A percentile compares a stretch with the other conserved stretches of the same genome.
These are phyloP conservation scores for Ramaria sp. DNA, from an alignment of 768 basidiomycete genomes.

Conservation along the genomic window DNA sequence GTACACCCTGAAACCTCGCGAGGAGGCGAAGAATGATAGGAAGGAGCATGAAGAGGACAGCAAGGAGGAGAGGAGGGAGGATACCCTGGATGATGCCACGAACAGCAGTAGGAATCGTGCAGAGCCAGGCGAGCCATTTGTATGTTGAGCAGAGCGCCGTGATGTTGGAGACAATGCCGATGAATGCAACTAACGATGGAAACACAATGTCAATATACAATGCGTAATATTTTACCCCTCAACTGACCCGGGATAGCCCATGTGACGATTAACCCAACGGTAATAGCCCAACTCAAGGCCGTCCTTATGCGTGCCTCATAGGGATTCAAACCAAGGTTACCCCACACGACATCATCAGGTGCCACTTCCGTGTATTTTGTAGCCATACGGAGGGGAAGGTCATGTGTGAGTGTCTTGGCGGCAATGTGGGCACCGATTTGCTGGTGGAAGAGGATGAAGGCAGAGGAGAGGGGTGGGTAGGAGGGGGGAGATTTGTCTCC, in stretches of 20 bases:
- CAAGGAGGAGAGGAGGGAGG: slow-evolving; percentile 76
- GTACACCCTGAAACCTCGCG: slow-evolving; percentile 82
- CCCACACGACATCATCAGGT: slow-evolving; percentile 87
- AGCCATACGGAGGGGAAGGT: slow-evolving; percentile 77
- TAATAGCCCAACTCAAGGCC: slow-evolving; percentile 60
- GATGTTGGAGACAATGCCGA: slow-evolving; percentile 81
- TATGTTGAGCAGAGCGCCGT: slow-evolving; percentile 50
- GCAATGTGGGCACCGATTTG: slow-evolving; percentile 93
- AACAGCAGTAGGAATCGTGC: slow-evolving; percentile 48
- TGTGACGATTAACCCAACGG: slow-evolving; percentile 69
- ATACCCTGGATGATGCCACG: slow-evolving; percentile 85
- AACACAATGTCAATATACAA: not conserved
- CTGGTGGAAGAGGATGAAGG: slow-evolving; percentile 84
- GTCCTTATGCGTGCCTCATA: slow-evolving; percentile 69
- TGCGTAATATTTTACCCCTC: slow-evolving; percentile 39
- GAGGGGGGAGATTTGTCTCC: slow-evolving; percentile 5
- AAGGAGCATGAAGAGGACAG: slow-evolving; percentile 84
- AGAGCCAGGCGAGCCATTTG: slow-evolving; percentile 78
- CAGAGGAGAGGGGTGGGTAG: slow-evolving; percentile 57
- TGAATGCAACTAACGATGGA: slow-evolving; percentile 48
- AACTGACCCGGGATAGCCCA: slow-evolving; percentile 56
- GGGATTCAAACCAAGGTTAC: slow-evolving; percentile 79
- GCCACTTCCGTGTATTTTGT: slow-evolving; percentile 70
- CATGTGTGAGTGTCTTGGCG: slow-evolving; percentile 60
- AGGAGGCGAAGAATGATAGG: slow-evolving; percentile 71